phyloP scores from a whole-genome alignment of 2,329 filamentous ascomycete species.

The Hypoxylon rubiginosum region DNA sequence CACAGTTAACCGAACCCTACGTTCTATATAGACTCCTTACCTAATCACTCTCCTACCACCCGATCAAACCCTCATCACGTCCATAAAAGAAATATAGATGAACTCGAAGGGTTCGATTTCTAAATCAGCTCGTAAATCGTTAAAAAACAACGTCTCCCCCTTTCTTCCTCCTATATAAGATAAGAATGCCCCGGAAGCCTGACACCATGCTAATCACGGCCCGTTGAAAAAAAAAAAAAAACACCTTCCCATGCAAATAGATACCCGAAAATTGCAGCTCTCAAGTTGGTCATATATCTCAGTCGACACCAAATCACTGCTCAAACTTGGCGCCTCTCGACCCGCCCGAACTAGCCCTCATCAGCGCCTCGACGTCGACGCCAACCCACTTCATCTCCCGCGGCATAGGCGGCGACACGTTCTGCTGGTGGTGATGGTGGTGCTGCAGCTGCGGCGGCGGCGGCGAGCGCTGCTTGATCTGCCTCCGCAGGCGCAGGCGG shows the following conservation, averaged over 20 bases:
- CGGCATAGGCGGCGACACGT: conserved; percentile 49
- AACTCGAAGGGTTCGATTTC: background rate
- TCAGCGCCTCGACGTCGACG: conserved; percentile 60
- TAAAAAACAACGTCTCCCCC: background rate
- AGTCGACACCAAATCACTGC: background rate
- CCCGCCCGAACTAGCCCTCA: conserved; percentile 50
- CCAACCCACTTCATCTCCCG: conserved; percentile 60
- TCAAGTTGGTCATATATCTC: background rate
- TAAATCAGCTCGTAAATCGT: conserved; percentile 22
- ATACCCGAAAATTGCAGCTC: background rate
- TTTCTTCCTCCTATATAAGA: conserved; percentile 4
- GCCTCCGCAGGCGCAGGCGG: conserved; percentile 57
- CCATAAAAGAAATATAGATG: background rate
- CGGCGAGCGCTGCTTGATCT: conserved; percentile 54
- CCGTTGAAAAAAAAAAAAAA: no score
- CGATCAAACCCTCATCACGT: background rate
- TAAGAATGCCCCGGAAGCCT: conserved; percentile 17
- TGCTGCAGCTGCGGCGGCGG: conserved; percentile 36
- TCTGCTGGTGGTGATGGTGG: conserved; percentile 26
- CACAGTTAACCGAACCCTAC: no score
- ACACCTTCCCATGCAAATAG: conserved; percentile 35
- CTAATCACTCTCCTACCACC: no score
- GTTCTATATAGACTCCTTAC: no score
- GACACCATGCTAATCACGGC: conserved; percentile 27
- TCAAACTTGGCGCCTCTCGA: conserved; percentile 33